A percentile compares a stretch with the other conserved stretches of the same genome.
Conservation (phyloP, 805 yeast genomes). For the Metschnikowia bowlesiae region DNA sequence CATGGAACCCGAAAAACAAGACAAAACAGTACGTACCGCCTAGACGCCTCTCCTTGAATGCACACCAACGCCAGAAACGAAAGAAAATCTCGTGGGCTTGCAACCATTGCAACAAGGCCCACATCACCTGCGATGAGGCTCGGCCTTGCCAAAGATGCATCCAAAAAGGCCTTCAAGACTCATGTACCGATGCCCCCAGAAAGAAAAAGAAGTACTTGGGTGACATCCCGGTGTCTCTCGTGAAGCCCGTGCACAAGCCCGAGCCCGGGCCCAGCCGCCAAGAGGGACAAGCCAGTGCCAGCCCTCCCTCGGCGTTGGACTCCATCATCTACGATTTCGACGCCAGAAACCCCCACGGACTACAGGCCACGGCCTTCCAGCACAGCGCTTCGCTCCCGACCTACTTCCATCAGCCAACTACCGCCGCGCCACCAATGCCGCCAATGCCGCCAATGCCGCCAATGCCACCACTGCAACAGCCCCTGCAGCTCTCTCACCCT, state of each 20-base stretch:
- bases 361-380: slow-evolving; percentile 15
- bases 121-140: slow-evolving; percentile 82
- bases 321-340: slow-evolving; percentile 3
- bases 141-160: slow-evolving; percentile 83
- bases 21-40: neutral
- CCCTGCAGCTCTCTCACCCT: neutral
- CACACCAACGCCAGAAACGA: slow-evolving; percentile 19
- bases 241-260: neutral
- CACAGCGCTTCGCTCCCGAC: slow-evolving; percentile 15
- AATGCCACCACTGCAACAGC: neutral
- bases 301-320: neutral
- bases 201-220: slow-evolving; percentile 76
- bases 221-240: slow-evolving; percentile 36
- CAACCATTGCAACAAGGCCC: slow-evolving; percentile 84
- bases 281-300: neutral
- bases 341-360: slow-evolving; percentile 2
- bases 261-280: neutral
- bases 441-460: too few relatives aligned
- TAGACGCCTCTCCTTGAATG: too few relatives aligned
- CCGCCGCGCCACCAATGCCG: neutral
- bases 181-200: slow-evolving; percentile 88
- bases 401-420: slow-evolving; percentile 1
- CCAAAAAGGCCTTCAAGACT: slow-evolving; percentile 56
- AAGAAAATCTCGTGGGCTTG: slow-evolving; percentile 85
- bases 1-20: slow-evolving; percentile 3